phyloP scores from a whole-genome alignment of 2,329 filamentous ascomycete genomes.

The Thelonectria blattea region DNA sequence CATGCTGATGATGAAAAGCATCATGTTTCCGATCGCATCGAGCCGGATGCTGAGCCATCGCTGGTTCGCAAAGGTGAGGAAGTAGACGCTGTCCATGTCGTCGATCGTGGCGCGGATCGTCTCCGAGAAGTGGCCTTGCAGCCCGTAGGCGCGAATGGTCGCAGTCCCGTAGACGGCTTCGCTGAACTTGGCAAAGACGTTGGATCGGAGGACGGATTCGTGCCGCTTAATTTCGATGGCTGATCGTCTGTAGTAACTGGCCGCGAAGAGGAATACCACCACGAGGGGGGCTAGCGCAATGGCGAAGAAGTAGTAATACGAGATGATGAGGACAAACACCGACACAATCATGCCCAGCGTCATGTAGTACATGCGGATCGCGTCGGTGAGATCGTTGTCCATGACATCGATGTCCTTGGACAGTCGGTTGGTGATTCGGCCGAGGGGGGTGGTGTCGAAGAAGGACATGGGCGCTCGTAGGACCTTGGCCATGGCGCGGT shows the following conservation, averaged over 20 bases:
- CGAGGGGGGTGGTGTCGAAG: constrained; percentile 95
- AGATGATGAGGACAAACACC: constrained; percentile 88
- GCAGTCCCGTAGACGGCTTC: constrained; percentile 85
- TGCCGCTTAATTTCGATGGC: constrained; percentile 94
- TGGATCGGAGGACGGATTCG: constrained; percentile 84
- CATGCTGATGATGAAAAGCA: constrained; percentile 88
- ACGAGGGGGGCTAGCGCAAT: constrained; percentile 69
- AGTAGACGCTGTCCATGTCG: constrained; percentile 93
- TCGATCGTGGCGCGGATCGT: constrained; percentile 78
- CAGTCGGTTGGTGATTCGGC: constrained; percentile 96
- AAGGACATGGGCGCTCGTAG: constrained; percentile 78
- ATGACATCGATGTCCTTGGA: constrained; percentile 94
- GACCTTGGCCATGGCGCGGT: constrained; percentile 79
- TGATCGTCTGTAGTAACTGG: constrained; percentile 87
- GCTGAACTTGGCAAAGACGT: constrained; percentile 89
- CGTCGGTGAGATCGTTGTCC: constrained; percentile 89
- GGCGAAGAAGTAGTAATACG: constrained; percentile 88
- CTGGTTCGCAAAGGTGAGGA: constrained; percentile 92
- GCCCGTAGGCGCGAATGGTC: constrained; percentile 87
- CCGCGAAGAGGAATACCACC: constrained; percentile 78
- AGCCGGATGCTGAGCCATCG: constrained; percentile 87
- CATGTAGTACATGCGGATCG: constrained; percentile 89
- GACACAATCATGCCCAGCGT: constrained; percentile 81
- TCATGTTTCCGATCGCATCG: constrained; percentile 79
- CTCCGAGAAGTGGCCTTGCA: constrained; percentile 75